Evolutionary conservation across 2,329 filamentous ascomycete species (phyloP), one percentile per base, ranked within the genome.

Genomic region (Monosporascus sp.): DNA sequence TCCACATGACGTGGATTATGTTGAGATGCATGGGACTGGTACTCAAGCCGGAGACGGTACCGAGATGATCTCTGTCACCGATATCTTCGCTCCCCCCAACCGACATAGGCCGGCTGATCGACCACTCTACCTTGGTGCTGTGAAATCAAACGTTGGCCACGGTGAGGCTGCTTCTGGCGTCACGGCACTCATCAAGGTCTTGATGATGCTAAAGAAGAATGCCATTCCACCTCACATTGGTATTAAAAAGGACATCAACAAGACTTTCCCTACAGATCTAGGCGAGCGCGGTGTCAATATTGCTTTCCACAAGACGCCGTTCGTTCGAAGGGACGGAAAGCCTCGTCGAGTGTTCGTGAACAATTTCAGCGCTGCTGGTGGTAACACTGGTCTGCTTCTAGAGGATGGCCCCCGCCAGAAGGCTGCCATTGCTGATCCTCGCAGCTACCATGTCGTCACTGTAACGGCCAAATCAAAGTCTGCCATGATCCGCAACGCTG

Each of bases 21-120:
- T 96, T 8, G 91, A 95, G 71, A 91, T 94, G 85, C 90, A 96
- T 68, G 91, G 89, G 15, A 96, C 91, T 3, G 91, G 91, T 35
- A 96, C 89, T 0, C 89, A 94, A 68, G 89, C 88, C 35, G 91
- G 89, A 56, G 91, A 96, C 64, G 85, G 84, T 7, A 87, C 84
- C 4, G 91, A 96, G 68, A 92, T 93, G 86, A 77, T 83, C 1
- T 91, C 87, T 0, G 87, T 95, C 48, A 83, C 85, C 3, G 70
- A 75, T 48, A 72, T 77, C 7, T 81, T 77, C 57, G 77, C 78
- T 0, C 77, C 78, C 5, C 71, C 72, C 1, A 65, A 74, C 26
- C 71, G 73, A 18, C 74, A 78, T 58, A 71, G 76, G 26, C 68
- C 76, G 2, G 66, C 67, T 0, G 70, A 80, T 49, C 69, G 77